These are phyloP conservation scores for Pythium dissimile DNA, from an alignment of 352 stramenopile genomes.

Conservation along the genomic window DNA sequence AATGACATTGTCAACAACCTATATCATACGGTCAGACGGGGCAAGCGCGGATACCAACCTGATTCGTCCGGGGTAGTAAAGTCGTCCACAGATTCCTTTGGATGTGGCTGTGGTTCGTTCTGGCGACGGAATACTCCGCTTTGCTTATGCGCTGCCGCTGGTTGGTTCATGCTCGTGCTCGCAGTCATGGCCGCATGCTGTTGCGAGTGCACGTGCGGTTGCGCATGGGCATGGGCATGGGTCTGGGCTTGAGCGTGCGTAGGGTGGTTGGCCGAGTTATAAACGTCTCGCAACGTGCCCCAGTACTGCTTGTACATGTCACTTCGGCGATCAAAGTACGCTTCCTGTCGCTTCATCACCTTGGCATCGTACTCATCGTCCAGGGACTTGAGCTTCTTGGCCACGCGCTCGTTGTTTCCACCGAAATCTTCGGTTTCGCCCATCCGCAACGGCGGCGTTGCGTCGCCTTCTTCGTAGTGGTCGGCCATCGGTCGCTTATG, in stretches of 20 bases:
- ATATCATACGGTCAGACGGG: not conserved
- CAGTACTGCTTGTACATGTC: conserved; percentile 70
- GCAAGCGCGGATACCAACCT: conserved; percentile 14
- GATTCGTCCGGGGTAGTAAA: conserved; percentile 54
- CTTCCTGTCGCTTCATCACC: conserved; percentile 31
- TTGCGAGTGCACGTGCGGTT: not conserved
- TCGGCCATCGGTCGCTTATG: conserved; percentile 24
- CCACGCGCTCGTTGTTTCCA: conserved; percentile 59
- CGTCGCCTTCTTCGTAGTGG: conserved; percentile 1
- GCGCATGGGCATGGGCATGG: not conserved
- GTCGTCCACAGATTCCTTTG: conserved; percentile 41
- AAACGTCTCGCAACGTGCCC: conserved; percentile 63
- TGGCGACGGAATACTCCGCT: conserved; percentile 1
- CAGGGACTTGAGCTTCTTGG: conserved; percentile 69
- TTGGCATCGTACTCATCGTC: conserved; percentile 74
- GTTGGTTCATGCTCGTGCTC: not conserved
- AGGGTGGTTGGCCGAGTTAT: conserved; percentile 33
- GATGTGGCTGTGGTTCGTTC: conserved; percentile 8
- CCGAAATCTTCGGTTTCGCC: conserved; percentile 54
- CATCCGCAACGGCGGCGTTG: conserved; percentile 20
- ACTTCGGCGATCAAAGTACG: conserved; percentile 45
- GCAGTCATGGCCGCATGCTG: not conserved
- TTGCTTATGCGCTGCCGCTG: not conserved
- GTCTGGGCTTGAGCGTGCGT: too few species aligned
- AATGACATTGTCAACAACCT: conserved; percentile 19